Evolutionary conservation across 768 basidiomycete species (phyloP).

Genomic region (Exidia glandulosa): DNA sequence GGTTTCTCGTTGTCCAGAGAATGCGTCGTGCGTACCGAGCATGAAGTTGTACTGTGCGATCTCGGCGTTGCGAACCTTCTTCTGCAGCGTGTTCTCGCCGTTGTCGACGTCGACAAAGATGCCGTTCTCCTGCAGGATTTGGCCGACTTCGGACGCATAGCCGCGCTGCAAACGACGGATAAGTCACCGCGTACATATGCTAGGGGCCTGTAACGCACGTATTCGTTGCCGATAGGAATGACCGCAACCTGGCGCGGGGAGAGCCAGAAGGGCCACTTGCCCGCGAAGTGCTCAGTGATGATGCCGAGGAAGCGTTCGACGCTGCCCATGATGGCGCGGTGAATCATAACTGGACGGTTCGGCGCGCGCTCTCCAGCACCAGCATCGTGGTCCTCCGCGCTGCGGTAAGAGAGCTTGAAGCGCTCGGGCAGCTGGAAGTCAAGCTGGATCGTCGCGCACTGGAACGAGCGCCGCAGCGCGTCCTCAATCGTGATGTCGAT

Average conservation of each 20-base stretch:
- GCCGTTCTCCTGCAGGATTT: slow-evolving; percentile 54
- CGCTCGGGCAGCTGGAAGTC: slow-evolving; percentile 97
- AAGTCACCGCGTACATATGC: background rate
- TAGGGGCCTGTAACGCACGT: slow-evolving; percentile 34
- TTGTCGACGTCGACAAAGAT: slow-evolving; percentile 90
- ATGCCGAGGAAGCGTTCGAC: slow-evolving; percentile 95
- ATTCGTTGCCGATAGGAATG: slow-evolving; percentile 84
- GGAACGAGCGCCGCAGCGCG: slow-evolving; percentile 85
- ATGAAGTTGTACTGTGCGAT: slow-evolving; percentile 98
- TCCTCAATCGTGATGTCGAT: slow-evolving; percentile 96
- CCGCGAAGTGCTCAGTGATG: slow-evolving; percentile 92
- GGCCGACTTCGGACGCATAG: slow-evolving; percentile 75
- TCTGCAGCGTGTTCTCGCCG: slow-evolving; percentile 81
- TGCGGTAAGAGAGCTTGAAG: slow-evolving; percentile 88
- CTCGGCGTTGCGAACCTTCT: slow-evolving; percentile 97
- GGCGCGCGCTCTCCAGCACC: slow-evolving; percentile 33
- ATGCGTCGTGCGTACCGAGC: slow-evolving; percentile 50
- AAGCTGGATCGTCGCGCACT: slow-evolving; percentile 97
- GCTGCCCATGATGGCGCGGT: slow-evolving; percentile 90
- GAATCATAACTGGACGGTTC: slow-evolving; percentile 90
- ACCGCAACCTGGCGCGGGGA: slow-evolving; percentile 93
- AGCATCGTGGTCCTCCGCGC: slow-evolving; percentile 56
- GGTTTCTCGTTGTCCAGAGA: slow-evolving; percentile 2
- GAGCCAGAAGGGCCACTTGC: slow-evolving; percentile 99
- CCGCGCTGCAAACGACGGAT: slow-evolving; percentile 51